These are phyloP conservation scores for Amphirosellinia nigrospora DNA, from an alignment of 495 filamentous ascomycete genomes.

Conservation along the genomic window DNA sequence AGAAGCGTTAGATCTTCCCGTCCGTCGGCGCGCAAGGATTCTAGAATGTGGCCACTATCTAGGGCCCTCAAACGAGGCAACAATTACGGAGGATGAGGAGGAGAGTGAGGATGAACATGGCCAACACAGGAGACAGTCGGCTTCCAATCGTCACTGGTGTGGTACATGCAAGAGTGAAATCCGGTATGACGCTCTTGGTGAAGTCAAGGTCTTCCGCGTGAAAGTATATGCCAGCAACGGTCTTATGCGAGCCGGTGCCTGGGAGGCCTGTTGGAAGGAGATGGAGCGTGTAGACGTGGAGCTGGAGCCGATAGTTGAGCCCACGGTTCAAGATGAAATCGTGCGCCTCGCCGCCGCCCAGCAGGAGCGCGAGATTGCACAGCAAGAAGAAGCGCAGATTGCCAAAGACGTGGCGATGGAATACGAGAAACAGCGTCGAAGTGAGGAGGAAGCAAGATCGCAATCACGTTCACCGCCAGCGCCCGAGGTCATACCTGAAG, in stretches of 20 bases:
- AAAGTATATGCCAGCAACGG: constrained; percentile 94
- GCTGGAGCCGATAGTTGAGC: constrained; percentile 68
- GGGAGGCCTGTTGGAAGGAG: constrained; percentile 92
- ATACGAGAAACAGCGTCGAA: constrained; percentile 29
- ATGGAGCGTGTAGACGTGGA: constrained; percentile 98
- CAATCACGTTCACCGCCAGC: constrained; percentile 25
- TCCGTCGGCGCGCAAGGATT: constrained; percentile 64
- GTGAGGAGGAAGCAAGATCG: constrained; percentile 17
- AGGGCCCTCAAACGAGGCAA: constrained; percentile 51
- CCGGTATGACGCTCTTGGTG: constrained; percentile 50
- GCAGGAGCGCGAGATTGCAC: constrained; percentile 41
- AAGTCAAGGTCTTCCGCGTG: constrained; percentile 73
- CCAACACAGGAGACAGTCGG: constrained; percentile 38
- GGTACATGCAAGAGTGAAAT: constrained; percentile 63
- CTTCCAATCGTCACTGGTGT: constrained; percentile 62
- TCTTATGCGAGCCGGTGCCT: constrained; percentile 87
- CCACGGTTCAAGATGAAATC: constrained; percentile 48
- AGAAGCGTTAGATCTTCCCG: constrained; percentile 80
- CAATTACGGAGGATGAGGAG: constrained; percentile 52
- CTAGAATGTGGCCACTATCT: constrained; percentile 82
- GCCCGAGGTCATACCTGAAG: constrained; percentile 29
- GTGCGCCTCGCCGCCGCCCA: constrained; percentile 47
- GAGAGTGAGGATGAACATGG: constrained; percentile 56
- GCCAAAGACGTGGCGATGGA: constrained; percentile 40
- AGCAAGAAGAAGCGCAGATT: constrained; percentile 38